phyloP scores from a whole-genome alignment of 2,329 filamentous ascomycete species.

The Epichloe sylvatica region DNA sequence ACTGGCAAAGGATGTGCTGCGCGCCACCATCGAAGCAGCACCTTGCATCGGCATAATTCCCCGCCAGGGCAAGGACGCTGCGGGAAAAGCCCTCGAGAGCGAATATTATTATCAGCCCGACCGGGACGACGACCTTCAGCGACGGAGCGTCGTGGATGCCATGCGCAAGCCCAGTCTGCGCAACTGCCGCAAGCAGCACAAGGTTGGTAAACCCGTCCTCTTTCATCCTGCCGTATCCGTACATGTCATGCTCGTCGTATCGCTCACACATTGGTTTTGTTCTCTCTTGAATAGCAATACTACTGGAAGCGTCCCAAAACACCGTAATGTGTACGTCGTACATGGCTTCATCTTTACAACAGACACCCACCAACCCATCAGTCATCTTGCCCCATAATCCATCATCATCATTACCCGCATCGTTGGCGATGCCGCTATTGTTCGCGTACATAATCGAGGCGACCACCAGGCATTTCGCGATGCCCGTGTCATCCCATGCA shows the following conservation, averaged over 20 bases:
- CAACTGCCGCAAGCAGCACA: constrained; percentile 88
- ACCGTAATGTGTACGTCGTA: constrained; percentile 25
- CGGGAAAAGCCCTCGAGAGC: constrained; percentile 83
- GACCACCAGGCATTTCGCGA: not conserved
- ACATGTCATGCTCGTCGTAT: not conserved
- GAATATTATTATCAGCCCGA: constrained; percentile 96
- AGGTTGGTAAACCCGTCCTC: constrained; percentile 47
- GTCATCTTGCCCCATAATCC: not conserved
- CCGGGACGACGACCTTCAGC: constrained; percentile 62
- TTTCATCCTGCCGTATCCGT: not conserved
- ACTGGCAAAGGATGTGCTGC: constrained; percentile 50
- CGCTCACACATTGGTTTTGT: not conserved
- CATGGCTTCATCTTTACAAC: not conserved
- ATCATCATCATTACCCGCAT: not conserved
- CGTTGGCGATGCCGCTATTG: not conserved
- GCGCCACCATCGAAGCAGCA: constrained; percentile 57
- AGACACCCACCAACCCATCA: not conserved
- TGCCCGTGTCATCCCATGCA: not conserved
- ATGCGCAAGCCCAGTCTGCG: constrained; percentile 79
- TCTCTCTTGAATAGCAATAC: constrained; percentile 44
- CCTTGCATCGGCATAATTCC: constrained; percentile 76
- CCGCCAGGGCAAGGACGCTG: constrained; percentile 88
- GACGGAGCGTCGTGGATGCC: constrained; percentile 72
- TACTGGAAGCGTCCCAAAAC: constrained; percentile 54
- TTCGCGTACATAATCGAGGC: constrained; percentile 1